Base-by-base conservation (phyloP, 1,284 basidiomycete species). In the Austropuccinia psidii region DNA sequence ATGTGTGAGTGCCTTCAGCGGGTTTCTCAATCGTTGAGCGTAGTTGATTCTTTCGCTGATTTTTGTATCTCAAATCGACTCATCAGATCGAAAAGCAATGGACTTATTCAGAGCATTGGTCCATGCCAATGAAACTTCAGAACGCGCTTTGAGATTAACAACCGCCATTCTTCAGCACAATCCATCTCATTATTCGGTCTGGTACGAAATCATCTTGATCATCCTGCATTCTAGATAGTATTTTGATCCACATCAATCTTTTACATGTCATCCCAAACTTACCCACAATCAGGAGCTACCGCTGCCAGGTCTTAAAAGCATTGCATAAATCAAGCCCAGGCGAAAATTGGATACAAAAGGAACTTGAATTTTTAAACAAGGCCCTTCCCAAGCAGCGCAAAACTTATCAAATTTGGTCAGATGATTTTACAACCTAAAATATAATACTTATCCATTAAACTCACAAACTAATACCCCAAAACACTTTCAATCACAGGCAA, bases 131-230 rank as follows among this genome's bases (percentile, higher is more conserved):
- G 93, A 97, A 82, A 87, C 87, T 81, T 90, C 87, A 76, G 82
- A 85, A 41, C 85, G 93, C 41, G 91, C 89, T 6, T 86, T 97
- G 54, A 86, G 88, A 76, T 84, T 97, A 58, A 97, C 93, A 0
- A 89, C 93, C 81, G 83, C 83, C 58, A 87, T 96, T 77, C 93
- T 97, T 76, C 84, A 88, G 35, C 83, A 89, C 82, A 96, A 96
- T 79, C 91, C 93, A 5, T 91, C 90, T 1, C 94, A 96, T 80
- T 97, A 96, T 79, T 90, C 92, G 60, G 91, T 93, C 76, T 97
- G 93, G 93, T 93, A 70, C 33, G 82, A 74, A 54, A 6, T 29
- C 13, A 4, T 27, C 6, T 45, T 15, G 6, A 31, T 64, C 24
- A 41, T 29, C 24, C 21, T 37, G 6, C 68, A 21, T 77, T 75